Conservation (phyloP, 257 asterid genomes). For the Ajuga chamaepitys region DNA sequence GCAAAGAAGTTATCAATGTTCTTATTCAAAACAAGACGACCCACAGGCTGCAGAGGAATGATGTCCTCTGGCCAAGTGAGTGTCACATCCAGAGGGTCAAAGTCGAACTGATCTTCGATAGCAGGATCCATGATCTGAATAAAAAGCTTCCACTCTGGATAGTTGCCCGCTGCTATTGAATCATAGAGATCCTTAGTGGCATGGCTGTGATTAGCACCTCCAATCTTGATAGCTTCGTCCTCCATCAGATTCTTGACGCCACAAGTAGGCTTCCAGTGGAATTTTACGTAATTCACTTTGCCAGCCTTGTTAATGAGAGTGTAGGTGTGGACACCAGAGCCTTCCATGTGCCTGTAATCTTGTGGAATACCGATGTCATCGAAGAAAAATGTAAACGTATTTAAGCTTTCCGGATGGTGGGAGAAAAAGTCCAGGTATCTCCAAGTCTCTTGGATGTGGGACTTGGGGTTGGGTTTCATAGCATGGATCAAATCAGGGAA, state of each 20-base stretch:
- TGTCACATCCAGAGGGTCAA: constrained; percentile 95
- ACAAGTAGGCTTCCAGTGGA: constrained; percentile 99
- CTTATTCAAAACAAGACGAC: constrained; percentile 86
- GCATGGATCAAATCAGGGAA: constrained; percentile 93
- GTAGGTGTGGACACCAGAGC: constrained; percentile 86
- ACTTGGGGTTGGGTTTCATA: constrained; percentile 84
- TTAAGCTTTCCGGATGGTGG: constrained; percentile 87
- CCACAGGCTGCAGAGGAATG: constrained; percentile 93
- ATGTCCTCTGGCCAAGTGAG: constrained; percentile 96
- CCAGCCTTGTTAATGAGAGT: constrained; percentile 86
- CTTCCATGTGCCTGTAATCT: constrained; percentile 97
- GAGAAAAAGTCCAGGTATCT: constrained; percentile 88
- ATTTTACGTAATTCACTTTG: constrained; percentile 77
- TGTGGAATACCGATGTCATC: constrained; percentile 92
- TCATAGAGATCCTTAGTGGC: constrained; percentile 95
- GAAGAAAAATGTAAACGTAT: constrained; percentile 76
- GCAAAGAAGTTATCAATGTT: constrained; percentile 85
- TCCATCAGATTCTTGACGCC: constrained; percentile 82
- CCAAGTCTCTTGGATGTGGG: constrained; percentile 97
- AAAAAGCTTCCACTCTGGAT: constrained; percentile 96
- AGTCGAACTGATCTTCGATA: constrained; percentile 78
- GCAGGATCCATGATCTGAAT: constrained; percentile 86
- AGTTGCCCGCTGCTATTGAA: constrained; percentile 81
- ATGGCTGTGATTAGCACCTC: constrained; percentile 92
- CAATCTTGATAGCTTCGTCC: constrained; percentile 72